Percentiles rank a stretch among this genome's conserved stretches.
Conservation (phyloP, 2,329 filamentous ascomycete genomes). For the Hortaea sp. region DNA sequence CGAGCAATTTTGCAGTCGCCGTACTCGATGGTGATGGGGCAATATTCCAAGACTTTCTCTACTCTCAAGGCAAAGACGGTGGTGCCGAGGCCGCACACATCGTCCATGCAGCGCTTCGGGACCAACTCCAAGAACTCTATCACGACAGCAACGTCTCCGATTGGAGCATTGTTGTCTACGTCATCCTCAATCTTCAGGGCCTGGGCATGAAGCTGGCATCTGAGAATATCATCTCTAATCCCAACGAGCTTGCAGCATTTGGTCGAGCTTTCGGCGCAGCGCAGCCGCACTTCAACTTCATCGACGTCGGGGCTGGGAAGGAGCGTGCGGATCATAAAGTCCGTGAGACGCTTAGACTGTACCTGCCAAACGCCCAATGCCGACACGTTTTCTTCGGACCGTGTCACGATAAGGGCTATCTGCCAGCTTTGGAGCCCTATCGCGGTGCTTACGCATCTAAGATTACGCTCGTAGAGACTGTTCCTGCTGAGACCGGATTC, state of each 20-base stretch:
- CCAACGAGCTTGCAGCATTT: conserved; percentile 32
- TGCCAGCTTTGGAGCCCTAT: conserved; percentile 36
- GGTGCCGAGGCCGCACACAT: conserved; percentile 38
- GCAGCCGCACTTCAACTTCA: conserved; percentile 37
- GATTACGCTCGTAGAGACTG: conserved; percentile 37
- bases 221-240: conserved; percentile 30
- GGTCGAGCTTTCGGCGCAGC: conserved; percentile 34
- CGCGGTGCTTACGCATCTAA: conserved; percentile 29
- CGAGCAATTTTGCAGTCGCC: conserved; percentile 35
- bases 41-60: conserved; percentile 36
- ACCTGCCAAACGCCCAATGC: conserved; percentile 36
- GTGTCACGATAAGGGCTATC: conserved; percentile 37
- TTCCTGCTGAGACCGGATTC: conserved; percentile 33
- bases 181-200: conserved; percentile 39
- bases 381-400: conserved; percentile 40
- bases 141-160: conserved; percentile 27
- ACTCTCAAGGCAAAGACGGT: conserved; percentile 32
- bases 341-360: conserved; percentile 36
- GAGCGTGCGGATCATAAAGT: conserved; percentile 37
- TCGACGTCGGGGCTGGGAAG: conserved; percentile 38
- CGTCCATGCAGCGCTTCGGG: conserved; percentile 31
- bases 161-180: conserved; percentile 37
- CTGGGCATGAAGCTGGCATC: conserved; percentile 33
- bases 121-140: conserved; percentile 32
- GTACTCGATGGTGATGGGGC: conserved; percentile 42